phyloP scores from a whole-genome alignment of 495 filamentous ascomycete species.

The Tuber borchii region DNA sequence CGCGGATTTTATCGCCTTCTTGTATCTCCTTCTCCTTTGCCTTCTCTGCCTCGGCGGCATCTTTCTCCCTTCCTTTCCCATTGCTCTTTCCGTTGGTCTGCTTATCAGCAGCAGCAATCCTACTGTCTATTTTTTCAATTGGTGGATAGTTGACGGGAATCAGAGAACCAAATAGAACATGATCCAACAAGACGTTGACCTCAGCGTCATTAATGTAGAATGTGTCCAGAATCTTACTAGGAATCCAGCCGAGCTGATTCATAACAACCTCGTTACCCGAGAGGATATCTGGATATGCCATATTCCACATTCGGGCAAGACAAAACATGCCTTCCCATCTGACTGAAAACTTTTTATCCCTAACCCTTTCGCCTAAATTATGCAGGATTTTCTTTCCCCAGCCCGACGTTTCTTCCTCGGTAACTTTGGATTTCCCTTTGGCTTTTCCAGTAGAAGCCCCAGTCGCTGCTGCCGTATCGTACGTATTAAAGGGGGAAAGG shows the following conservation, averaged over 20 bases:
- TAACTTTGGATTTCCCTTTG: constrained; percentile 54
- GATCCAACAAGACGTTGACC: constrained; percentile 74
- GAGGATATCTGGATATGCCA: constrained; percentile 78
- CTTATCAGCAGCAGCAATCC: constrained; percentile 55
- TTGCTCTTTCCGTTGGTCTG: constrained; percentile 50
- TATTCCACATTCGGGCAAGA: constrained; percentile 81
- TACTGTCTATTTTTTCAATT: constrained; percentile 59
- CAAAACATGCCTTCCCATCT: constrained; percentile 79
- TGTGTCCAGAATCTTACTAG: constrained; percentile 76
- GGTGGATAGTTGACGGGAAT: constrained; percentile 81
- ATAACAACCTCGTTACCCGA: constrained; percentile 70
- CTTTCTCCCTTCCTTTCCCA: constrained; percentile 42
- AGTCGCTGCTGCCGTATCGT: constrained; percentile 21
- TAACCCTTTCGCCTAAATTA: constrained; percentile 77
- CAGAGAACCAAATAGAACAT: constrained; percentile 77
- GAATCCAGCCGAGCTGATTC: constrained; percentile 66
- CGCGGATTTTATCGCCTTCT: constrained; percentile 76
- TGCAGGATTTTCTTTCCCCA: constrained; percentile 52
- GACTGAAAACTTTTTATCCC: constrained; percentile 75
- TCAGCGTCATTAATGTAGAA: constrained; percentile 87
- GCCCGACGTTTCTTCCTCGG: constrained; percentile 25
- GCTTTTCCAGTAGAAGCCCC: constrained; percentile 11
- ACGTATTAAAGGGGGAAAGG: constrained; percentile 36
- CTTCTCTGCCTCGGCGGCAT: constrained; percentile 48
- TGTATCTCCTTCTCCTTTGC: constrained; percentile 50